A percentile compares a stretch with the other conserved stretches of the same genome.
These are phyloP conservation scores for Tephrocybe sp. DNA, from an alignment of 768 basidiomycete genomes.

Conservation along the genomic window DNA sequence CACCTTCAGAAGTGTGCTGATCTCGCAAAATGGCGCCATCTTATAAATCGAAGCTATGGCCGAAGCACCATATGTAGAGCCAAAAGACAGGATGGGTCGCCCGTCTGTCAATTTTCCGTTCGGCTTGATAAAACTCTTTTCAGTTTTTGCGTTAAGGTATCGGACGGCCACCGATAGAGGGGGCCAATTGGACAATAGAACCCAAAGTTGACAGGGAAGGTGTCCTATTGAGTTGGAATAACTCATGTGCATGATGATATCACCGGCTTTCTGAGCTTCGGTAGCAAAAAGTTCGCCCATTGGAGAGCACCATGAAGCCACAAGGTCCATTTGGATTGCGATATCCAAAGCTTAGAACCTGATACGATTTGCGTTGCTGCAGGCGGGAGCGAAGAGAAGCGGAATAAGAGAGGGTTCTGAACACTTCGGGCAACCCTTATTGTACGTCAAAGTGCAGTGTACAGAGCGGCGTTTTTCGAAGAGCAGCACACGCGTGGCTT, in stretches of 20 bases:
- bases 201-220: slow-evolving; percentile 9
- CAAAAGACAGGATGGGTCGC: slow-evolving; percentile 2
- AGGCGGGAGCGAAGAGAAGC: not conserved
- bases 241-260: not conserved
- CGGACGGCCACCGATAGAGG: not conserved
- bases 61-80: too few species aligned
- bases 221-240: not conserved
- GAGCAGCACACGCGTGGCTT: not conserved
- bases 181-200: not conserved
- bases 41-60: too few species aligned
- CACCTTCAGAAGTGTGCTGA: not conserved
- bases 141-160: slow-evolving; percentile 1
- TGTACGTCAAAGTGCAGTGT: slow-evolving; percentile 8
- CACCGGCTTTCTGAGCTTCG: not conserved
- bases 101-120: not conserved
- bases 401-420: not conserved
- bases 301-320: too few species aligned
- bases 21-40: not conserved
- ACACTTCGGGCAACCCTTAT: not conserved
- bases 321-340: too few species aligned
- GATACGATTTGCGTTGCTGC: too few species aligned
- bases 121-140: too few species aligned
- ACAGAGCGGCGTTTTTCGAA: slow-evolving; percentile 10
- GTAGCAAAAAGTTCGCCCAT: not conserved
- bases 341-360: too few species aligned